Evolutionary conservation across 495 filamentous ascomycete species (phyloP).

Genomic region (Gamarada debralockiae): DNA sequence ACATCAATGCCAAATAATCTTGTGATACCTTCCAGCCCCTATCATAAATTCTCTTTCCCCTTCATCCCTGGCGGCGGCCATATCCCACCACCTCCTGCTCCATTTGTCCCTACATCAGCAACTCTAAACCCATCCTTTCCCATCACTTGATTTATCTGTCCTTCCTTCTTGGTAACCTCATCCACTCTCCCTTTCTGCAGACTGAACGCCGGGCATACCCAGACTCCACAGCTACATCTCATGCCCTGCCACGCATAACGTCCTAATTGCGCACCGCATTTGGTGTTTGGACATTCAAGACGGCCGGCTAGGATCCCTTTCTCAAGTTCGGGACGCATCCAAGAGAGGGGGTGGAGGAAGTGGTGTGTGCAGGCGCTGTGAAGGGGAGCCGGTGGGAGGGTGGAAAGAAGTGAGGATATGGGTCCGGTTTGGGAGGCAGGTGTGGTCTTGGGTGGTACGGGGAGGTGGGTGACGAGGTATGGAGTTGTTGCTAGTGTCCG

Average conservation of each 20-base stretch:
- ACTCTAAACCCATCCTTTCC: not conserved
- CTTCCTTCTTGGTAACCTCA: conserved; percentile 40
- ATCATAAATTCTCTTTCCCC: conserved; percentile 14
- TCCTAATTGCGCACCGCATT: conserved; percentile 77
- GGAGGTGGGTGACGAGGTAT: conserved; percentile 54
- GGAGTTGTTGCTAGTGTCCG: conserved; percentile 58
- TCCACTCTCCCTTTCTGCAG: conserved; percentile 79
- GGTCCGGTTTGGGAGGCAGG: conserved; percentile 7
- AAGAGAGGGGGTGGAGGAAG: conserved; percentile 85
- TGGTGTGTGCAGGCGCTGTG: conserved; percentile 66
- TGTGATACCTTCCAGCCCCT: not conserved
- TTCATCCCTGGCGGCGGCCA: conserved; percentile 25
- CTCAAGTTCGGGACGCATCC: conserved; percentile 84
- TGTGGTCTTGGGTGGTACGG: conserved; percentile 18
- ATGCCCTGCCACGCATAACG: conserved; percentile 96
- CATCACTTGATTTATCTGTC: not conserved
- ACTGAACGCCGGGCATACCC: conserved; percentile 89
- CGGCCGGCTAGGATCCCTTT: conserved; percentile 75
- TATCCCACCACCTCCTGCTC: conserved; percentile 10
- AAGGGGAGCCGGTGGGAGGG: conserved; percentile 6
- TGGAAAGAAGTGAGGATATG: conserved; percentile 11
- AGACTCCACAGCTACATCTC: conserved; percentile 84
- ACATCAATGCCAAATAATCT: not conserved
- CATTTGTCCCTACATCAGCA: not conserved
- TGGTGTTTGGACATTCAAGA: conserved; percentile 72